Base-by-base conservation (phyloP, 768 basidiomycete species). In the Collybiopsis luxurians region DNA sequence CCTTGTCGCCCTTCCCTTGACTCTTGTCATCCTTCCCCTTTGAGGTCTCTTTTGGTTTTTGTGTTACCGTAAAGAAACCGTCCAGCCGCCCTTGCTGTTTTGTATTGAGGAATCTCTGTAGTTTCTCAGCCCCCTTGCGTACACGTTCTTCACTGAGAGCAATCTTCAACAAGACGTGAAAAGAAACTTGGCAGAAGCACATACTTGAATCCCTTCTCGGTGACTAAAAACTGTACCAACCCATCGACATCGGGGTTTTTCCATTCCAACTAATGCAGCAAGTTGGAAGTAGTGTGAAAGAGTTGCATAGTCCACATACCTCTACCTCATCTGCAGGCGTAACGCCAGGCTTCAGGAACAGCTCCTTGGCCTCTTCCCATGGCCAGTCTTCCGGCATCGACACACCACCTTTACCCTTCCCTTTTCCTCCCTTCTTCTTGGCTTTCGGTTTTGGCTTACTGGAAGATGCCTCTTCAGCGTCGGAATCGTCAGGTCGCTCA, bases 41-140 rank as follows among this genome's bases (percentile, higher is more conserved):
- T 38, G 67, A 66, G 39, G 77, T 81, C 40, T 84, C 80, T 55
- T 84, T 82, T 4, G 83, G 74, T 64, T 89, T 85, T 11, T 36
- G 36, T 13, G 53, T 34, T 1, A 85, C 83, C 1, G 87, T 84
- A 73, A 99, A 99, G 74, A 99, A 99, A 0, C 94, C 89, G 65
- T 98, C 97, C 13, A 99, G 79, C 10, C 97, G 86, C 9, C 97
- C 95, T 72, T 99, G 97, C 64, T 98, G 97, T 67, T 98, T 98
- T 31, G 86, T 83, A 52, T 83, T 86, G 49, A 98, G 75, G 70
- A 83, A 89, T 65, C 95, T 97, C 46, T 85, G 77, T 42, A 99
- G 81, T 67, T 98, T 97, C 45, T 97, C 94, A 3, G 92, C 95
- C 24, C 95, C 95, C 69, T 91, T 95, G 28, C 96, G 85, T 2